Conservation (phyloP, 1,284 basidiomycete species). For the Ustilago nuda region DNA sequence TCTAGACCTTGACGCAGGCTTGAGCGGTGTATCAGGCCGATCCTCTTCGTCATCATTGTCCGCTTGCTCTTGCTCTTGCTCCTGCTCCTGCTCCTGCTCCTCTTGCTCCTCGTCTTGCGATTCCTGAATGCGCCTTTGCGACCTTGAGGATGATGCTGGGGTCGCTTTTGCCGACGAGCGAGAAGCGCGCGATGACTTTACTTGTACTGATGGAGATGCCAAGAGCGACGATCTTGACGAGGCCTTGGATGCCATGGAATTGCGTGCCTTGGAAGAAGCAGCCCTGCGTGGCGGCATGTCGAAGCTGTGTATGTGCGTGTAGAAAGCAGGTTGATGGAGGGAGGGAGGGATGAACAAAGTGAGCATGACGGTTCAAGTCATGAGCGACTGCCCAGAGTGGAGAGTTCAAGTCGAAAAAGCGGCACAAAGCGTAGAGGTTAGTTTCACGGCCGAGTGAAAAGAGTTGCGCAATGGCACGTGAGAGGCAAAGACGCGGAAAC, state of each 20-base stretch:
- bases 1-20: slow-evolving; percentile 27
- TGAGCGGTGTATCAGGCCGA: slow-evolving; percentile 32
- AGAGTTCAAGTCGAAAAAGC: too few species aligned
- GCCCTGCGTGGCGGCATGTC: slow-evolving; percentile 37
- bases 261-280: slow-evolving; percentile 43
- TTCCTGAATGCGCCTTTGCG: slow-evolving; percentile 42
- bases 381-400: not conserved
- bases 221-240: slow-evolving; percentile 19
- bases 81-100: not conserved
- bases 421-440: too few species aligned
- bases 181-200: slow-evolving; percentile 18
- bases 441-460: too few species aligned
- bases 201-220: slow-evolving; percentile 23
- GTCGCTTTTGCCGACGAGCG: slow-evolving; percentile 23
- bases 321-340: not conserved
- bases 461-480: too few species aligned
- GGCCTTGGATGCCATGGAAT: slow-evolving; percentile 38
- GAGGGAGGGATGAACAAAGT: not conserved
- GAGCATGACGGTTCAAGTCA: not conserved
- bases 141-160: slow-evolving; percentile 21
- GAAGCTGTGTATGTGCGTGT: slow-evolving; percentile 1
- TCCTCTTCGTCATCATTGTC: slow-evolving; percentile 26
- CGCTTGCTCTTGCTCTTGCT: slow-evolving; percentile 24
- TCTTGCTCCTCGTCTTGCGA: slow-evolving; percentile 33
- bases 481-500: too few species aligned